phyloP scores from a whole-genome alignment of 345 rosid genomes.

The Rhizophora apiculata region DNA sequence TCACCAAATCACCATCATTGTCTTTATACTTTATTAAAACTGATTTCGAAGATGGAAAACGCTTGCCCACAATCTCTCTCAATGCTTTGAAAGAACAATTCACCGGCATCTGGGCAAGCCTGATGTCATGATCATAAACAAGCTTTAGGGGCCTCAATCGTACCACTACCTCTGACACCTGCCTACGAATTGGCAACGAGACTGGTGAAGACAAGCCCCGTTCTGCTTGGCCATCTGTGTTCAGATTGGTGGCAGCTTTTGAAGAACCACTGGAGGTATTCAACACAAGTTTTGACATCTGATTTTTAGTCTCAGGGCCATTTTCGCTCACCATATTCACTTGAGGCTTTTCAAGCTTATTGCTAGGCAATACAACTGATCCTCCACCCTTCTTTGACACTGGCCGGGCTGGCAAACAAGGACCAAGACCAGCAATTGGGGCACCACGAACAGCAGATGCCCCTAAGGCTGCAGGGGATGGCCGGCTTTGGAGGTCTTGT shows the following conservation, averaged over 20 bases:
- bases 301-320: slow-evolving; percentile 49
- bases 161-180: slow-evolving; percentile 37
- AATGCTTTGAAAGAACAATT: slow-evolving; percentile 70
- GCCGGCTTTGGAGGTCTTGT: slow-evolving; percentile 84
- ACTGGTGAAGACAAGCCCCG: slow-evolving; percentile 29
- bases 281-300: slow-evolving; percentile 50
- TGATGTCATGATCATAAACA: slow-evolving; percentile 88
- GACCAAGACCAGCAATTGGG: slow-evolving; percentile 83
- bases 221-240: slow-evolving; percentile 31
- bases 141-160: slow-evolving; percentile 76
- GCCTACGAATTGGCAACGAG: slow-evolving; percentile 16
- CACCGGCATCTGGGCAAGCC: slow-evolving; percentile 83
- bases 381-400: slow-evolving; percentile 63
- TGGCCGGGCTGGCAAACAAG: slow-evolving; percentile 79
- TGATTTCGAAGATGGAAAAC: slow-evolving; percentile 81
- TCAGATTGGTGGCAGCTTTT: slow-evolving; percentile 30
- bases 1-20: slow-evolving; percentile 89
- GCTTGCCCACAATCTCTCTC: slow-evolving; percentile 73
- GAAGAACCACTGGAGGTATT: slow-evolving; percentile 53
- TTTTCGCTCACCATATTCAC: slow-evolving; percentile 39
- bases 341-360: slow-evolving; percentile 51
- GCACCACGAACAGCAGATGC: slow-evolving; percentile 96
- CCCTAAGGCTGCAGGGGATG: slow-evolving; percentile 98
- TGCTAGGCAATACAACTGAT: slow-evolving; percentile 30
- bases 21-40: slow-evolving; percentile 87